Conservation (phyloP, 148 eudicot genomes). For the Amaranthus cruentus region DNA sequence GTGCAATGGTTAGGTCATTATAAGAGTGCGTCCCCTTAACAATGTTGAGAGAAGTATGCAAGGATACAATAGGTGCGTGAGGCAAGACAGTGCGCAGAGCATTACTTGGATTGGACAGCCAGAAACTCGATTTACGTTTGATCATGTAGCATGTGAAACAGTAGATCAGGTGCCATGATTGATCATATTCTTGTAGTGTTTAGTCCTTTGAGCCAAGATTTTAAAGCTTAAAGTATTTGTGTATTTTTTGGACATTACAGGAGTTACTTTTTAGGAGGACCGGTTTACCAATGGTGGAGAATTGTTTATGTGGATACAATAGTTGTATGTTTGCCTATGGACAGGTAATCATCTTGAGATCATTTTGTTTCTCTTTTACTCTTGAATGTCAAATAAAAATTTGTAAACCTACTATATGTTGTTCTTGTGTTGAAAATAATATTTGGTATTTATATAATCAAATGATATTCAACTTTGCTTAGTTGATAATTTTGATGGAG, state of each 20-base stretch:
- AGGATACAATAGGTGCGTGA: constrained; percentile 78
- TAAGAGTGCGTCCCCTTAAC: constrained; percentile 83
- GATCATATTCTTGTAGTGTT: background rate
- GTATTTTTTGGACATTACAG: constrained; percentile 37
- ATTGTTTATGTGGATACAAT: constrained; percentile 92
- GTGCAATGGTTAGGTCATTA: constrained; percentile 54
- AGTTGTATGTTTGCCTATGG: constrained; percentile 99
- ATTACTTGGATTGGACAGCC: constrained; percentile 89
- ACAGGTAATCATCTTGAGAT: constrained; percentile 47
- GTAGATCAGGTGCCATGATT: constrained; percentile 62
- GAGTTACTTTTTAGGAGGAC: constrained; percentile 93
- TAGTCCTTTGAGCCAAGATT: no score
- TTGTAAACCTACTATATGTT: background rate
- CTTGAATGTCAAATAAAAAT: background rate
- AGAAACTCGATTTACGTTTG: constrained; percentile 91
- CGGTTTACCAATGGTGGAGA: constrained; percentile 97
- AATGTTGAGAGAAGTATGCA: constrained; percentile 49
- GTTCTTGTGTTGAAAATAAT: background rate
- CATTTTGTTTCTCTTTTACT: background rate
- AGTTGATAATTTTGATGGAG: background rate
- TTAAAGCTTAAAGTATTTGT: constrained; percentile 3
- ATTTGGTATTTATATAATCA: background rate
- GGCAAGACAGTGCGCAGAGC: constrained; percentile 85
- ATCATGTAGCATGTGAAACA: constrained; percentile 97
- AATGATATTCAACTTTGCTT: background rate